Conservation (phyloP, 768 basidiomycete genomes). For the Punctularia strigosozonata region DNA sequence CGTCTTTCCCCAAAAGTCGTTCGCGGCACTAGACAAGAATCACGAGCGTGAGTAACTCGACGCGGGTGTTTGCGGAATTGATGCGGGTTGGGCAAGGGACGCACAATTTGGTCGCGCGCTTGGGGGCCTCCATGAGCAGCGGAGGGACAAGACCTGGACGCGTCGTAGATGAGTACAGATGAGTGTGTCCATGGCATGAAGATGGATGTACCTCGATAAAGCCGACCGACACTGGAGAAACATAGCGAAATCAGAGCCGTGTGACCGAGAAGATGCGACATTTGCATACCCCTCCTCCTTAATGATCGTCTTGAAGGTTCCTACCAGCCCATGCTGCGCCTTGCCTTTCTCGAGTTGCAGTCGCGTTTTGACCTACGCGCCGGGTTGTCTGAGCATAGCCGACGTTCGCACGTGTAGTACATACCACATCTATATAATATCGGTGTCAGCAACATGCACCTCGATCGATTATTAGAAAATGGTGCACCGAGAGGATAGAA, state of each 20-base stretch:
- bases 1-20: conserved; percentile 94
- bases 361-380: conserved; percentile 81
- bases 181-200: background rate
- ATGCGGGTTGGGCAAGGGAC: conserved; percentile 13
- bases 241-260: conserved; percentile 8
- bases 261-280: conserved; percentile 4
- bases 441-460: conserved; percentile 2
- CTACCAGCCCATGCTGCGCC: conserved; percentile 61
- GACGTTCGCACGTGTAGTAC: conserved; percentile 21
- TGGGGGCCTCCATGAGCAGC: conserved; percentile 90
- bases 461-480: background rate
- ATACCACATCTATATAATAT: conserved; percentile 62
- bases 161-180: background rate
- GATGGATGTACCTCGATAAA: conserved; percentile 66
- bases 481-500: conserved; percentile 81
- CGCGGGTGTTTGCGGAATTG: background rate
- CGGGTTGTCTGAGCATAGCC: background rate
- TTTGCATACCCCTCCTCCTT: conserved; percentile 75
- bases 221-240: conserved; percentile 47
- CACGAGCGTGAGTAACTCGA: conserved; percentile 3
- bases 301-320: conserved; percentile 74
- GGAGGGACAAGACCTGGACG: conserved; percentile 81
- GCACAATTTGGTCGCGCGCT: conserved; percentile 93
- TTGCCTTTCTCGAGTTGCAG: conserved; percentile 94
- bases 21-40: conserved; percentile 45